Evolutionary conservation across 2,329 filamentous ascomycete genomes (phyloP).

Genomic region (Cryoendolithus antarcticus): DNA sequence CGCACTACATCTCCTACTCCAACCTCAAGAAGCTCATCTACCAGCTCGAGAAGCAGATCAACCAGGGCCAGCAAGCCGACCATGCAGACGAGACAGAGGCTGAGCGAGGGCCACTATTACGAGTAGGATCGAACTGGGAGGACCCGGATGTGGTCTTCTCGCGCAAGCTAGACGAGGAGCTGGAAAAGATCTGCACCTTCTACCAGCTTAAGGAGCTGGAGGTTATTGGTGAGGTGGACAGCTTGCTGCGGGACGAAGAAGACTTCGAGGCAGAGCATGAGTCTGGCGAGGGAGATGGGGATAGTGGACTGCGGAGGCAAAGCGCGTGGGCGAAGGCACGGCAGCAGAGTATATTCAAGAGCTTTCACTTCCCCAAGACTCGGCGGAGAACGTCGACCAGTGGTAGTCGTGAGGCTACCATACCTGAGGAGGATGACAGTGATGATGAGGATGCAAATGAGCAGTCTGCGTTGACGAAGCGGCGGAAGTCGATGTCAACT

Average conservation of each 20-base stretch:
- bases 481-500: constrained; percentile 14
- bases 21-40: constrained; percentile 99
- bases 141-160: constrained; percentile 75
- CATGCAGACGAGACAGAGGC: constrained; percentile 44
- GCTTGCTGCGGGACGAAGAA: constrained; percentile 62
- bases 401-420: constrained; percentile 32
- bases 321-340: constrained; percentile 21
- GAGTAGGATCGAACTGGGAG: constrained; percentile 37
- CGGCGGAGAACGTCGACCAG: constrained; percentile 34
- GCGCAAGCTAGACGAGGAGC: constrained; percentile 69
- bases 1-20: constrained; percentile 94
- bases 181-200: constrained; percentile 90
- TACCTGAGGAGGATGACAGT: constrained; percentile 46
- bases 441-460: constrained; percentile 54
- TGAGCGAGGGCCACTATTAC: constrained; percentile 73
- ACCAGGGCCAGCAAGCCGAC: constrained; percentile 43
- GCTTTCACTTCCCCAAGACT: constrained; percentile 30
- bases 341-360: constrained; percentile 41
- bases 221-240: constrained; percentile 66
- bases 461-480: constrained; percentile 30
- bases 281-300: constrained; percentile 16
- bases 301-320: constrained; percentile 16
- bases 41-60: constrained; percentile 73
- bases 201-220: constrained; percentile 83
- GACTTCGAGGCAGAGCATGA: constrained; percentile 48